Evolutionary conservation across 2,329 filamentous ascomycete genomes (phyloP), one percentile per base, ranked within the genome.

Genomic region (Apiospora arundinis): DNA sequence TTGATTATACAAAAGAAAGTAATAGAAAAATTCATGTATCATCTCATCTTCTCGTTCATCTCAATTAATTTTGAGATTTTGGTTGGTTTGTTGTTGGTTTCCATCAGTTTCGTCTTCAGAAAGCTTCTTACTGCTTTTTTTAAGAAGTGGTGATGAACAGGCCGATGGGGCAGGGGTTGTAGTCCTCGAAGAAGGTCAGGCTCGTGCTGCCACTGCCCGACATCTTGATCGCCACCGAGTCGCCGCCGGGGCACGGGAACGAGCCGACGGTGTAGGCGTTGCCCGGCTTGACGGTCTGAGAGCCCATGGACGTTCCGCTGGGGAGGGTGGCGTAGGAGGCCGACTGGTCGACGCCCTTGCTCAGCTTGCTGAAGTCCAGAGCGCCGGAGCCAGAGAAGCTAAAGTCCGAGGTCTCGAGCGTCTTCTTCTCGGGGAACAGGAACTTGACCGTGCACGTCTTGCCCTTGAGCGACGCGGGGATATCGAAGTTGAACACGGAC

Each of bases 401-500:
- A 77, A 87, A 88, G 14, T 84, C 83, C 0, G 90, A 90, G 1
- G 89, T 91, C 80, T 89, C 81, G n/a, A 92, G 86, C 45, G 90
- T 80, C 21, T 83, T 76, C 73, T 88, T 48, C 9, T 60, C 80
- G 14, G 92, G 91, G 81, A 92, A 88, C 63, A 92, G 84, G 87
- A 93, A 93, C 71, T 91, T 82, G 5, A 92, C 82, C 8, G 44
- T 87, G 82, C 91, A 93, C 7, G 82, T 88, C 81, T 89, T 88
- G 75, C 88, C 89, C 16, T 82, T 75, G 74, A 89, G 85, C 3
- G 81, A 80, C 3, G 80, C 74, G 0, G 87, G 88, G 66, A 93
- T 88, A 77, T 92, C 90, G 81, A 93, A 93, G 83, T 92, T 92
- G 86, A 91, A 93, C 77, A 92, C 87, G 16, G 87, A 87, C 11